Base-by-base conservation (phyloP, 371 early-diverging fungal species). In the Amoeboaphelidium protococcarum region DNA sequence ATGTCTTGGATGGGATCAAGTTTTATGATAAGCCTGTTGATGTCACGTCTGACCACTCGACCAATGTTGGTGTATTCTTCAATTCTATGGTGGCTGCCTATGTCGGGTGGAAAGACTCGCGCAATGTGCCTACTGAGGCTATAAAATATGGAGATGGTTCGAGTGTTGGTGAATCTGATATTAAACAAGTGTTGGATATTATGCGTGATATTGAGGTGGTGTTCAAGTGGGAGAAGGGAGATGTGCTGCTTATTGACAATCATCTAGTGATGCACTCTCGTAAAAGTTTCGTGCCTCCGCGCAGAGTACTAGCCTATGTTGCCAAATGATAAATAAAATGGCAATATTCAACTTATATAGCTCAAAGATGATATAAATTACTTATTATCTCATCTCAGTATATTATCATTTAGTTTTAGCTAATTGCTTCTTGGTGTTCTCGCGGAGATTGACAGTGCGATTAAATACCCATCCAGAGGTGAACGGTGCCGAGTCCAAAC, bases 11-110 rank as follows among this genome's bases (percentile, higher is more conserved):
- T 1, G 56, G 56, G 13, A 49, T 54, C 44, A 57, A 57, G 37
- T 25, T 45, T n/a, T n/a, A n/a, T n/a, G n/a, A n/a, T n/a, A n/a
- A n/a, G n/a, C n/a, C n/a, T n/a, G n/a, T n/a, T n/a, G n/a, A n/a
- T n/a, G n/a, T n/a, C n/a, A n/a, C n/a, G n/a, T n/a, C n/a, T n/a
- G 2, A 23, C 47, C 23, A 26, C 48, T 26, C 55, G 50, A n/a
- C 47, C 44, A 23, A 49, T 0, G 47, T 48, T 22, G 49, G 43
- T 3, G 54, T 51, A 13, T 55, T 41, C 44, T 56, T 58, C 42
- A 58, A 58, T 25, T 53, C 54, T 23, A 51, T 56, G 41, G 55
- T 58, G 25, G 59, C 59, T 2, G 54, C 59, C 27, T 58, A 55
- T 25, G 40, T 48, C 23, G 56, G 56, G 20, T 56, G 54, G 56